Evolutionary conservation across 441 rosid genomes (phyloP).

Genomic region (Adansonia rubrostipa): DNA sequence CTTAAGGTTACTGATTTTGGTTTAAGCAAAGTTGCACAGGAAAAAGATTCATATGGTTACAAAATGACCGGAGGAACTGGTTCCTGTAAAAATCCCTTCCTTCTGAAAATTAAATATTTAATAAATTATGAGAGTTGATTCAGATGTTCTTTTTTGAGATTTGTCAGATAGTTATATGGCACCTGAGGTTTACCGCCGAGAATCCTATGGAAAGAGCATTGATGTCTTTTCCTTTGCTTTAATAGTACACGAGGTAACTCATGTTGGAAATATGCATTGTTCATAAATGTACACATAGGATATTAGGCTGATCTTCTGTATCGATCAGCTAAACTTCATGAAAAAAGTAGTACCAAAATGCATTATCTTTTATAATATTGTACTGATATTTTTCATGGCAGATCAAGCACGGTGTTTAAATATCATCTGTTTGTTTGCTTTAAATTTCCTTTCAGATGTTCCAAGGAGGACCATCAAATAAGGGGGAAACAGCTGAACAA

Average conservation of each 20-base stretch:
- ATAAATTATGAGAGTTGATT: slow-evolving; percentile 19
- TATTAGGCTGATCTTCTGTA: neutral
- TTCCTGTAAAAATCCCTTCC: slow-evolving; percentile 45
- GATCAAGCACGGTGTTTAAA: too few species aligned
- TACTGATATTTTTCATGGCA: too few species aligned
- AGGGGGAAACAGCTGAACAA: slow-evolving; percentile 48
- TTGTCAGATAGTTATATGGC: slow-evolving; percentile 70
- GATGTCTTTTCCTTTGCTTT: slow-evolving; percentile 72
- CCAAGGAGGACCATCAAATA: slow-evolving; percentile 50
- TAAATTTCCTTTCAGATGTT: too few species aligned
- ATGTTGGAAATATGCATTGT: neutral
- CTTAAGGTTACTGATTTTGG: slow-evolving; percentile 75
- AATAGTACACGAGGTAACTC: slow-evolving; percentile 56
- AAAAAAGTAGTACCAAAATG: neutral
- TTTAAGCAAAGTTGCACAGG: slow-evolving; percentile 63
- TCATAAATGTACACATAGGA: neutral
- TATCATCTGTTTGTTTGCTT: too few species aligned
- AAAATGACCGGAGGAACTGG: slow-evolving; percentile 70
- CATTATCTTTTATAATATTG: neutral
- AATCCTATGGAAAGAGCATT: slow-evolving; percentile 68
- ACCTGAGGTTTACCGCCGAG: slow-evolving; percentile 72
- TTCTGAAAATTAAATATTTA: slow-evolving; percentile 18
- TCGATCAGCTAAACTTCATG: neutral
- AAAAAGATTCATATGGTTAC: slow-evolving; percentile 55
- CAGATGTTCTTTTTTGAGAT: slow-evolving; percentile 11